Base-by-base conservation (phyloP, 306 rosid species). In the Prunus davidiana region DNA sequence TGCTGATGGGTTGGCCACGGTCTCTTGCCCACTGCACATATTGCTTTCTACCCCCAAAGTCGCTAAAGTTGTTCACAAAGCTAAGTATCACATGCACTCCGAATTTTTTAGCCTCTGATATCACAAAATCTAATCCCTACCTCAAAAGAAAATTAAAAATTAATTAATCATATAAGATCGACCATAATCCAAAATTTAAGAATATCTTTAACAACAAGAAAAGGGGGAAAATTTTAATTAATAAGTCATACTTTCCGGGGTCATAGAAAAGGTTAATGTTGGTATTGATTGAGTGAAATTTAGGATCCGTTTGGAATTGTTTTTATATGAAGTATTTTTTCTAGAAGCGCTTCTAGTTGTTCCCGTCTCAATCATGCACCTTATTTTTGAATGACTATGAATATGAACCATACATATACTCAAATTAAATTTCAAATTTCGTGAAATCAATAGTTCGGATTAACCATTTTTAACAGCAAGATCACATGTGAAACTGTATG, bases 21-120 rank as follows among this genome's bases (percentile, higher is more conserved):
- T 38, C 78, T 19, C 61, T 86, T 12, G 92, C 92, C 95, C 95
- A 90, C 34, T 82, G 38, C 57, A 86, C 84, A 54, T 88, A 90
- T 25, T 86, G 88, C 74, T 84, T 84, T 15, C 79, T 90, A 58
- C 92, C 95, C 47, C 92, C 95, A 67, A 62, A 88, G 51, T 87
- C 90, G 13, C 81, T 13, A 38, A 75, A 88, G 68, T 88, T 82
- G 85, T 90, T 88, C 1, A 70, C 81, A 72, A 85, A 87, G 4
- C 84, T 82, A 76, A 89, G 64, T n/a, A 87, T 82, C 60, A 89
- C 72, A 47, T 72, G 56, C 20, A 84, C 80, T 13, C 81, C 68
- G 12, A 80, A 71, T 19, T 82, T 85, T 74, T 80, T 84, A 2
- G 90, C 95, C 83, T 90, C 90, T 28, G 83, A 81, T 50, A 86